Conservation (phyloP, 2,329 filamentous ascomycete genomes). For the Paraphaeosphaeria sporulosa region DNA sequence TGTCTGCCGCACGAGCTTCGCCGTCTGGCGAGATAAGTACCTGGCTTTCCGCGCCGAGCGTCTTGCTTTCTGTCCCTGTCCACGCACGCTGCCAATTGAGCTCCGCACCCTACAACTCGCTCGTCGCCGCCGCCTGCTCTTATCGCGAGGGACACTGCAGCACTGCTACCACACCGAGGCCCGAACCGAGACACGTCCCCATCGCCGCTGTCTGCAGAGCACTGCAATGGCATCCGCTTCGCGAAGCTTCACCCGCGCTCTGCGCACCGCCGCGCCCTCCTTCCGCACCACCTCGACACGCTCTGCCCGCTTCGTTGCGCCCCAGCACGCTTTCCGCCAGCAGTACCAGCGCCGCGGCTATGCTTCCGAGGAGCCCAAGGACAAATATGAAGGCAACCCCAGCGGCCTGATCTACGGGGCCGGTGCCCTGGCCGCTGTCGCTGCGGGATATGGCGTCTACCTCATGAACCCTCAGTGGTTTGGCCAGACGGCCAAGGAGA, state of each 20-base stretch:
- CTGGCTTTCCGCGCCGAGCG: not conserved
- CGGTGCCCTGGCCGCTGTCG: slow-evolving; percentile 37
- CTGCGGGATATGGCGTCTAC: slow-evolving; percentile 54
- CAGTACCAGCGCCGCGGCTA: slow-evolving; percentile 81
- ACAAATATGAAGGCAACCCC: slow-evolving; percentile 59
- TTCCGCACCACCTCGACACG: slow-evolving; percentile 67
- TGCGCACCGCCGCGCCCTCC: slow-evolving; percentile 48
- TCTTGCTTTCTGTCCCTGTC: slow-evolving; percentile 18
- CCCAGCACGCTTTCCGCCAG: slow-evolving; percentile 74
- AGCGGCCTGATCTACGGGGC: slow-evolving; percentile 47
- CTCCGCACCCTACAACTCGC: slow-evolving; percentile 1
- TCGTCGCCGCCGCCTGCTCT: not conserved
- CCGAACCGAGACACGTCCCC: slow-evolving; percentile 1
- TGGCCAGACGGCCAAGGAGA: slow-evolving; percentile 42
- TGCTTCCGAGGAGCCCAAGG: slow-evolving; percentile 63
- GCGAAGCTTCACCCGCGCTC: slow-evolving; percentile 49
- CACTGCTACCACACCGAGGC: not conserved
- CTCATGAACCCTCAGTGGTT: slow-evolving; percentile 62
- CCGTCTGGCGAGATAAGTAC: not conserved
- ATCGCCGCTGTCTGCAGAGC: not conserved
- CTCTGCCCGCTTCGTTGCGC: slow-evolving; percentile 63
- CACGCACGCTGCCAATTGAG: slow-evolving; percentile 22
- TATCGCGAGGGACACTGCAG: not conserved
- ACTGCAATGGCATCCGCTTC: slow-evolving; percentile 45
- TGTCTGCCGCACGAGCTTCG: not conserved